A percentile compares a stretch with the other conserved stretches of the same genome.
Conservation (phyloP, 2,329 filamentous ascomycete genomes). For the Neophaeococcomyces aloes region DNA sequence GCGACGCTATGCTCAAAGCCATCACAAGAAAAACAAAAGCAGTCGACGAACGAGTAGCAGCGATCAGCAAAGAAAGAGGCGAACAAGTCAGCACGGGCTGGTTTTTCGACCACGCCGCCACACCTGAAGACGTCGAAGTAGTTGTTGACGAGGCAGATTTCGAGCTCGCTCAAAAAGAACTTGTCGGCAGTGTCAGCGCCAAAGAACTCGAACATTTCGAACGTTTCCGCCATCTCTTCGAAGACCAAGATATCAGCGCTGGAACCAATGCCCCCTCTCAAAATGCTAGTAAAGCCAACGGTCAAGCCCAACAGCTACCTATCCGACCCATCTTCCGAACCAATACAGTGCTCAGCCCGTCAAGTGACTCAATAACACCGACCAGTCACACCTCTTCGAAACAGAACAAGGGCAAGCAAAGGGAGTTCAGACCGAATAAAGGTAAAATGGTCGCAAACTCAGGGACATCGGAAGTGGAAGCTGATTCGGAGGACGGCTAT, state of each 20-base stretch:
- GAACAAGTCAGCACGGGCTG: constrained; percentile 69
- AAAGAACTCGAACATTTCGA: constrained; percentile 91
- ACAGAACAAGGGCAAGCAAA: constrained; percentile 19
- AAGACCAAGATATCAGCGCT: constrained; percentile 39
- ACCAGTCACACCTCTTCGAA: constrained; percentile 9
- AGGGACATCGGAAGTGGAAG: constrained; percentile 8
- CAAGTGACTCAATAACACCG: constrained; percentile 1
- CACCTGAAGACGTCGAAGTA: constrained; percentile 70
- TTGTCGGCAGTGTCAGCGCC: constrained; percentile 86
- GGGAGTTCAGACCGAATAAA: constrained; percentile 12
- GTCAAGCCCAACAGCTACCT: constrained; percentile 16
- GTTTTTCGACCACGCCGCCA: constrained; percentile 90
- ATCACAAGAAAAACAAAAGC: constrained; percentile 78
- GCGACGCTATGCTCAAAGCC: constrained; percentile 96
- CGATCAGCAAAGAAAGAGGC: constrained; percentile 36
- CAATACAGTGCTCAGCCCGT: not conserved
- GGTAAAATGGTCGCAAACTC: constrained; percentile 16
- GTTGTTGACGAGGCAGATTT: constrained; percentile 88
- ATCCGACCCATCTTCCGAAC: constrained; percentile 1
- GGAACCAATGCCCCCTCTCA: constrained; percentile 28
- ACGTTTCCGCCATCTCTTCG: constrained; percentile 69
- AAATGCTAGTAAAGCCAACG: constrained; percentile 19
- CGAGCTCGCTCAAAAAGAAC: constrained; percentile 63
- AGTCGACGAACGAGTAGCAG: constrained; percentile 72
- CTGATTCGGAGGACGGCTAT: constrained; percentile 27